Base-by-base conservation (phyloP, 805 yeast species). In the Starmera caribaea region DNA sequence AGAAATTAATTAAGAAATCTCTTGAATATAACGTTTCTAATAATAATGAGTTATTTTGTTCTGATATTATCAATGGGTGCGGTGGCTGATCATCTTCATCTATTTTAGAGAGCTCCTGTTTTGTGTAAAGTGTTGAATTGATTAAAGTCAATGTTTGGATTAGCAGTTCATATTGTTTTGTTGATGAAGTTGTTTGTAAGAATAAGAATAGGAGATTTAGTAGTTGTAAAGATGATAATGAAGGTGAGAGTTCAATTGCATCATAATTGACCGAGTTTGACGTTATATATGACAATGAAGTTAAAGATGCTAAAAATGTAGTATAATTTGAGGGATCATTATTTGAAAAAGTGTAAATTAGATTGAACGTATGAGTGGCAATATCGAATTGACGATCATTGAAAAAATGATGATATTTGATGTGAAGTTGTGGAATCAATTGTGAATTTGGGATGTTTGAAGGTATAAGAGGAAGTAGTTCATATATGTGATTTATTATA, bases 11-110 rank as follows among this genome's bases (percentile, higher is more conserved):
- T 50, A 62, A 36, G 42, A 54, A 17, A 38, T 59, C 59, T 30
- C 62, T 45, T 15, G 54, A 29, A 41, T 58, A 57, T 12, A 59
- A 30, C 32, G 49, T 54, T 26, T 44, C 51, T 32, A 58, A 35
- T 16, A 21, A 3, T 5, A 57, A 38, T 11, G 47, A 41, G 15
- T 54, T 39, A 4, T 46, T 43, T 4, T 30, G 43, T 8, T 47
- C 47, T 2, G 48, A 33, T 11, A 43, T 32, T 4, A 32, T 29
- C 8, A 41, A 30, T 7, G n/a, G n/a, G 8, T 16, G 4, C 1
- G 6, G 7, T 11, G 36, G 30, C 3, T 12, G 12, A 3, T 34
- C 30, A n/a, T 34, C 30, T 8, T 34, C 36, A 27, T 27, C 36
- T 17, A 34, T 26, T 7, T 15, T 3, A 26, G 30, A 26, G 2